These are phyloP conservation scores for Cyberlindnera americana DNA, from an alignment of 805 yeast species.

Conservation along the genomic window DNA sequence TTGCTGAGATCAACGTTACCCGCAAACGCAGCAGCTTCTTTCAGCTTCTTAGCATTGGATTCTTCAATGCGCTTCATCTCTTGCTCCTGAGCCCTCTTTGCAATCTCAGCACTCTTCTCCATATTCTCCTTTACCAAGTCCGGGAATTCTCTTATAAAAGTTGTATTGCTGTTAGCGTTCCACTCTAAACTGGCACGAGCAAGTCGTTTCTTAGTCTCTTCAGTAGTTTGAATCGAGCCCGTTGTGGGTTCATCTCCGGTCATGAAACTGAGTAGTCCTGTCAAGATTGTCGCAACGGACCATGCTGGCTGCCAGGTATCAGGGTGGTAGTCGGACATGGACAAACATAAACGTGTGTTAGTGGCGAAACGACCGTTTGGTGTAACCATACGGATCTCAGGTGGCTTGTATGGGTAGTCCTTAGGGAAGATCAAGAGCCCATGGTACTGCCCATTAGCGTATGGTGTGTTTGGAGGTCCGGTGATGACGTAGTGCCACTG, in stretches of 20 bases:
- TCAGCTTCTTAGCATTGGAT: constrained; percentile 24
- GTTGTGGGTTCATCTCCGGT: constrained; percentile 82
- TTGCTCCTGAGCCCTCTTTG: constrained; percentile 8
- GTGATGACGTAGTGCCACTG: constrained; percentile 93
- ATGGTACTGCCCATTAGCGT: constrained; percentile 82
- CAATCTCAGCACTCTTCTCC: constrained; percentile 26
- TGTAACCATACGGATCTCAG: constrained; percentile 82
- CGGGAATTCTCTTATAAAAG: constrained; percentile 64
- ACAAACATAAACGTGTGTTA: constrained; percentile 76
- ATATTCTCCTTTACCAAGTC: constrained; percentile 47
- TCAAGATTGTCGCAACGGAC: constrained; percentile 86
- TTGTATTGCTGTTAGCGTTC: constrained; percentile 51
- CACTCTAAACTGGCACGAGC: constrained; percentile 61
- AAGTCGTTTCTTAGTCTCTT: constrained; percentile 47
- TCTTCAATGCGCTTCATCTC: constrained; percentile 7
- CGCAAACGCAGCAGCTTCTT: constrained; percentile 24
- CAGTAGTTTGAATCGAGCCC: constrained; percentile 71
- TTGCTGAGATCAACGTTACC: constrained; percentile 33
- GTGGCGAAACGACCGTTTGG: constrained; percentile 87
- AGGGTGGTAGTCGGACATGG: constrained; percentile 95
- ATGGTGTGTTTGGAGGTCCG: constrained; percentile 91
- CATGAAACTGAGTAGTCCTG: constrained; percentile 89
- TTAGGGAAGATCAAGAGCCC: constrained; percentile 80
- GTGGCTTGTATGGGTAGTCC: constrained; percentile 91
- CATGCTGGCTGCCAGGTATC: constrained; percentile 96